phyloP scores from a whole-genome alignment of 805 yeast genomes.

The Yamadazyma paraphyllophila region DNA sequence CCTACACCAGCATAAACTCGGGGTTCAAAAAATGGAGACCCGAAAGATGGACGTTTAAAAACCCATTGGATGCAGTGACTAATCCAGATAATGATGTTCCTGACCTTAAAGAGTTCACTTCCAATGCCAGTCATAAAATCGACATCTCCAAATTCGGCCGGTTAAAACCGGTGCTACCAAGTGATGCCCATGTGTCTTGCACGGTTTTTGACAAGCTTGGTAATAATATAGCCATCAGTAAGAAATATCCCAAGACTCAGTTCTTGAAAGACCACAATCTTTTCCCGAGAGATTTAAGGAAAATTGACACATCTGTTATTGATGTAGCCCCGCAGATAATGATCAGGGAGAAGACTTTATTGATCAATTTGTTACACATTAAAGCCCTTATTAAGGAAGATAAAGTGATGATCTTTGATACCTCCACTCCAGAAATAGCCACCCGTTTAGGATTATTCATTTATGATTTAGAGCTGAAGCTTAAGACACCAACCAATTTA shows the following conservation, averaged over 20 bases:
- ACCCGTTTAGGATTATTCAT: slow-evolving; percentile 70
- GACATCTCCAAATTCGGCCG: slow-evolving; percentile 13
- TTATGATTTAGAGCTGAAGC: slow-evolving; percentile 78
- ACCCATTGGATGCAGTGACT: slow-evolving; percentile 12
- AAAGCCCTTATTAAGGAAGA: slow-evolving; percentile 85
- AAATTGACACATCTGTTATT: slow-evolving; percentile 68
- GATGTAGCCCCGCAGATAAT: slow-evolving; percentile 90
- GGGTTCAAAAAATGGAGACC: background rate
- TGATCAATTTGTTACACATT: slow-evolving; percentile 81
- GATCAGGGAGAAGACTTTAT: slow-evolving; percentile 71
- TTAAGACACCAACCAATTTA: slow-evolving; percentile 36
- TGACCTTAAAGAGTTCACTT: slow-evolving; percentile 15
- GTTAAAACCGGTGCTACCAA: slow-evolving; percentile 46
- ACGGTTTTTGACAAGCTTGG: slow-evolving; percentile 78
- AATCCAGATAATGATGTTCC: slow-evolving; percentile 12
- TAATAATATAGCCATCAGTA: slow-evolving; percentile 63
- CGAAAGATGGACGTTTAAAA: background rate
- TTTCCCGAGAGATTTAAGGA: slow-evolving; percentile 84
- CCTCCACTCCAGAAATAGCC: slow-evolving; percentile 64
- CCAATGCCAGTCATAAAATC: slow-evolving; percentile 13
- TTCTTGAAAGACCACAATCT: slow-evolving; percentile 68
- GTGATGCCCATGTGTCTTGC: slow-evolving; percentile 62
- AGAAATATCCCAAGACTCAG: slow-evolving; percentile 70
- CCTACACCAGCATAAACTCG: background rate
- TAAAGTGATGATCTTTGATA: slow-evolving; percentile 80